Conservation (phyloP, 805 yeast genomes). For the Cyberlindnera mycetangii region DNA sequence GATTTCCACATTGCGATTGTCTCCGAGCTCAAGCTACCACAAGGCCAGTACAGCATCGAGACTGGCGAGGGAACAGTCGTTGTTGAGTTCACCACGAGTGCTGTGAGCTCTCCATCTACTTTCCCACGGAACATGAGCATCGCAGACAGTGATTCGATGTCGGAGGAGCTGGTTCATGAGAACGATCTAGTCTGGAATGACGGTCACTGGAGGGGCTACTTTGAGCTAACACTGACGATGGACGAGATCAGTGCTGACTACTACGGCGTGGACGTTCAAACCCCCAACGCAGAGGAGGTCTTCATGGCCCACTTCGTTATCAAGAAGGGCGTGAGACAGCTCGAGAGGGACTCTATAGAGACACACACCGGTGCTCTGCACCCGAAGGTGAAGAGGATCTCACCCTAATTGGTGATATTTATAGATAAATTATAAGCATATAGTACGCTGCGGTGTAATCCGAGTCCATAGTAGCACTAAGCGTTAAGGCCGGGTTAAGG, state of each 20-base stretch:
- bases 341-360: slow-evolving; percentile 8
- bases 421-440: no score
- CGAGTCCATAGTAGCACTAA: no score
- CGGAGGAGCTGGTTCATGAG: slow-evolving; percentile 10
- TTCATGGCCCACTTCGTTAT: slow-evolving; percentile 11
- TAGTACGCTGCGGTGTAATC: no score
- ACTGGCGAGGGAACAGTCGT: slow-evolving; percentile 26
- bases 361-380: slow-evolving; percentile 7
- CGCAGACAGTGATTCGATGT: slow-evolving; percentile 1
- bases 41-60: slow-evolving; percentile 15
- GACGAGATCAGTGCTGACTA: slow-evolving; percentile 6
- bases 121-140: slow-evolving; percentile 10
- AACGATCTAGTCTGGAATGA: slow-evolving; percentile 16
- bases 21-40: slow-evolving; percentile 18
- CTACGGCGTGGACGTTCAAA: slow-evolving; percentile 13
- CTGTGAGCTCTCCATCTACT: slow-evolving; percentile 27
- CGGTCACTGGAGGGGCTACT: slow-evolving; percentile 17
- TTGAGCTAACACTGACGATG: slow-evolving; percentile 3
- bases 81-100: slow-evolving; percentile 27
- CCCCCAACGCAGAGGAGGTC: slow-evolving; percentile 1
- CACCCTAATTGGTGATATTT: no score
- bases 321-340: slow-evolving; percentile 3
- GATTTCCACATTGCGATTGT: slow-evolving; percentile 29
- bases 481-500: no score
- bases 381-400: no score